phyloP scores from a whole-genome alignment of 768 basidiomycete species.

The Lactarius psammicola region DNA sequence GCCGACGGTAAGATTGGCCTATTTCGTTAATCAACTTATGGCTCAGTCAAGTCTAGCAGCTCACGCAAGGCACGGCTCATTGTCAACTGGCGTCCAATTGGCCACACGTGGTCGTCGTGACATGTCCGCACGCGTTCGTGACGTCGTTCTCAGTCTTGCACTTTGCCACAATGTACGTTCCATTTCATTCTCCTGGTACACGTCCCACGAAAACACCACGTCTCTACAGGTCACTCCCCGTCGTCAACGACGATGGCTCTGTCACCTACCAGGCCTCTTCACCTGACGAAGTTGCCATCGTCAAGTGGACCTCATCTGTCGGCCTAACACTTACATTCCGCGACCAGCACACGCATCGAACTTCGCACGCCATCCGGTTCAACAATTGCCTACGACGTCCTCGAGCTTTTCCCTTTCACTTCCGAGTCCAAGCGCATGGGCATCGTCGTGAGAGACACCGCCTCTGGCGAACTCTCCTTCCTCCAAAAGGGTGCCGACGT shows the following conservation, averaged over 20 bases:
- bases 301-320: slow-evolving; percentile 94
- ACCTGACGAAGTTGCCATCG: slow-evolving; percentile 98
- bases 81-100: slow-evolving; percentile 74
- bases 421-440: slow-evolving; percentile 99
- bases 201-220: slow-evolving; percentile 9
- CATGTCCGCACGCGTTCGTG: slow-evolving; percentile 90
- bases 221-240: slow-evolving; percentile 82
- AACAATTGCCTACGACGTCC: slow-evolving; percentile 73
- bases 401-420: slow-evolving; percentile 97
- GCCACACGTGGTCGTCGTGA: slow-evolving; percentile 86
- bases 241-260: slow-evolving; percentile 89
- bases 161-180: slow-evolving; percentile 91
- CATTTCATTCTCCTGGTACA: neutral
- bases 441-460: slow-evolving; percentile 82
- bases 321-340: slow-evolving; percentile 86
- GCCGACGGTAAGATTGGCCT: slow-evolving; percentile 48
- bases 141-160: slow-evolving; percentile 90
- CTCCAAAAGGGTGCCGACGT: slow-evolving; percentile 97
- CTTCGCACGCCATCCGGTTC: slow-evolving; percentile 69
- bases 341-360: slow-evolving; percentile 87
- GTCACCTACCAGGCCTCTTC: slow-evolving; percentile 98
- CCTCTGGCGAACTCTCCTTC: slow-evolving; percentile 79
- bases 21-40: neutral
- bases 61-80: slow-evolving; percentile 52
- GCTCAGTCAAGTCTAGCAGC: slow-evolving; percentile 27